Evolutionary conservation across 768 basidiomycete genomes (phyloP).

Genomic region (Pisolithus microcarpus): DNA sequence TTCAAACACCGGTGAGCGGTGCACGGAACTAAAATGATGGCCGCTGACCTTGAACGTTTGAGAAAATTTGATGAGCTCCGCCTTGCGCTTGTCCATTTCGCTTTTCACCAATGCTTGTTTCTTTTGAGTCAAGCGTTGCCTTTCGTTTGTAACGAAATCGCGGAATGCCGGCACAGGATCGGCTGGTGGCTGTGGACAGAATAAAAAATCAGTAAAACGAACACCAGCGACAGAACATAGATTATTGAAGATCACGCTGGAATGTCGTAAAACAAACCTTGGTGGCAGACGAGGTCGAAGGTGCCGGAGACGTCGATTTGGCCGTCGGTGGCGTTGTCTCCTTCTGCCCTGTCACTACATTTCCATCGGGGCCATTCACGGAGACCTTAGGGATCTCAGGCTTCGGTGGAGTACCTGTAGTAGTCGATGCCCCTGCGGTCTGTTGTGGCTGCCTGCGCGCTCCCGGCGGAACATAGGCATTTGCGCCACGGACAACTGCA

Average conservation of each 20-base stretch:
- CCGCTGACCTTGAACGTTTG: constrained; percentile 81
- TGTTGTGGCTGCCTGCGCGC: constrained; percentile 47
- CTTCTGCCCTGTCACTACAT: constrained; percentile 36
- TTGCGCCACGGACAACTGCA: constrained; percentile 80
- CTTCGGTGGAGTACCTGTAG: constrained; percentile 22
- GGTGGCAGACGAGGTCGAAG: constrained; percentile 36
- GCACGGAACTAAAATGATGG: background rate
- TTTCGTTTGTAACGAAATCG: constrained; percentile 88
- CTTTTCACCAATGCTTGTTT: constrained; percentile 82
- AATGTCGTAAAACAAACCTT: constrained; percentile 37
- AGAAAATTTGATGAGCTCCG: constrained; percentile 89
- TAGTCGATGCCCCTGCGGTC: constrained; percentile 22
- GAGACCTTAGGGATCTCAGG: constrained; percentile 64
- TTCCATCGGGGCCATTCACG: constrained; percentile 72
- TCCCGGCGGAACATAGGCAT: constrained; percentile 92
- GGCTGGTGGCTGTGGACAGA: constrained; percentile 46
- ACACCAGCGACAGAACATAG: background rate
- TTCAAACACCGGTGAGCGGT: constrained; percentile 1
- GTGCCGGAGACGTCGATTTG: constrained; percentile 61
- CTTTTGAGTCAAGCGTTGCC: constrained; percentile 85
- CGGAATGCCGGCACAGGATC: constrained; percentile 82
- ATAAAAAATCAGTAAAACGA: background rate
- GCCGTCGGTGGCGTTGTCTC: constrained; percentile 39
- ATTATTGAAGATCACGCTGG: background rate
- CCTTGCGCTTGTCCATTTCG: constrained; percentile 92